Evolutionary conservation across 2,329 filamentous ascomycete species (phyloP), one percentile per base, ranked within the genome.

Genomic region (Colletotrichum orchidophilum): DNA sequence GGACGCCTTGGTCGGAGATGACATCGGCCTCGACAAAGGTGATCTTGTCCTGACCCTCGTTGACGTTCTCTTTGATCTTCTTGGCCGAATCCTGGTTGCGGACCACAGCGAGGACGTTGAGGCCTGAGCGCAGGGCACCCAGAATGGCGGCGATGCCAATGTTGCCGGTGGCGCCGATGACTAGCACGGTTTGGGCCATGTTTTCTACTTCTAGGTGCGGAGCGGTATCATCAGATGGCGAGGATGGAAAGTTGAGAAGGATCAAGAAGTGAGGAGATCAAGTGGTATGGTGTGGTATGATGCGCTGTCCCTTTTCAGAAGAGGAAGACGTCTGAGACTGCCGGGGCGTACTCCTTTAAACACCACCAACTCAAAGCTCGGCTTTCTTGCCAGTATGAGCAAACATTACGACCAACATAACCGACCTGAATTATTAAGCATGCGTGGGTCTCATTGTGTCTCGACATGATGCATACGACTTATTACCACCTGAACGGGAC

Each of bases 131-230:
- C 49, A 81, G 65, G 3, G 79, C 77, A 13, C 68, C 79, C 2
- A 71, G 76, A 42, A 80, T 71, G 52, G 78, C 79, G 6, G 80
- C 73, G 18, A 78, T 72, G 71, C 81, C 80, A 62, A 82, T 81
- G 73, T 82, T 81, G 15, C 81, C 81, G 11, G 80, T 81, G 3
- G 81, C 76, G 54, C 81, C 81, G 54, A 82, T 74, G 46, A 83
- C 74, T 24, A 83, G 77, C 64, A 83, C 77, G 26, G 78, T 80
- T 58, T 80, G 50, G 24, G 24, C 24, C 50, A 53, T 53, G 50
- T 18, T 53, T 53, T 26, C 26, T 29, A 4, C 33, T 35, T 35
- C 33, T 35, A 35, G 33, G 33, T 53, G 11, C 50, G 9, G 13
- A 29, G 50, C 3, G 26, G 0, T 53, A 11, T 2, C 29, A 29